These are phyloP conservation scores for Cenchrus americanus DNA, from an alignment of 176 grass and related monocot species.

Conservation along the genomic window DNA sequence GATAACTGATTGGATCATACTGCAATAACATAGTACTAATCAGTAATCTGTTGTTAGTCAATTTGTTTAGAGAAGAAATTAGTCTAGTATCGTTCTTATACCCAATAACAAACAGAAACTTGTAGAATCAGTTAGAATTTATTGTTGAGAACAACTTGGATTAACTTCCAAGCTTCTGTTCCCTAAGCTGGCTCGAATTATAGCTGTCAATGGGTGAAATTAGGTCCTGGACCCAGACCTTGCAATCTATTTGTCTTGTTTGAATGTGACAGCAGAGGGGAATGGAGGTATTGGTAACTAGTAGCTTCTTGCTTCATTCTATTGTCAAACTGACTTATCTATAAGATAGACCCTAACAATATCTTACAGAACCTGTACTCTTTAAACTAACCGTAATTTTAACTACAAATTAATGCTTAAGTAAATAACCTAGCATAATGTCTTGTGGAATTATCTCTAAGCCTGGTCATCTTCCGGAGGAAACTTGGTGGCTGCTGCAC, in stretches of 20 bases:
- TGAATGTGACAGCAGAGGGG: not conserved
- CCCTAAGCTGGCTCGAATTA: not conserved
- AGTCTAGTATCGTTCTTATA: slow-evolving; percentile 4
- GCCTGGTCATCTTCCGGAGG: not conserved
- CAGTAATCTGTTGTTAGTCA: not conserved
- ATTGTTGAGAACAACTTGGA: not conserved
- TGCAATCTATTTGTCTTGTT: not conserved
- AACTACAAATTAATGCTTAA: not conserved
- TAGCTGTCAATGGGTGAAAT: not conserved
- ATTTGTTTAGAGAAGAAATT: not conserved
- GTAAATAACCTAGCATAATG: slow-evolving; percentile 7
- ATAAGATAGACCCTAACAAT: no score
- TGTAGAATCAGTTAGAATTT: not conserved
- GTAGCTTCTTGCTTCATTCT: not conserved
- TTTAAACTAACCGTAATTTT: not conserved
- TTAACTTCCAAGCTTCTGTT: not conserved
- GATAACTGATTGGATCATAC: not conserved
- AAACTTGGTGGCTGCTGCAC: not conserved
- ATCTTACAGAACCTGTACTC: not conserved
- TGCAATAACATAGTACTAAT: not conserved
- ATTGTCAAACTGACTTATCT: not conserved
- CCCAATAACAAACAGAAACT: not conserved
- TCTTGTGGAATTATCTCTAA: not conserved
- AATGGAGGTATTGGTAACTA: not conserved
- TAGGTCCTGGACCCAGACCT: not conserved